Base-by-base conservation (phyloP, 192 early-diverging fungal species). In the Coemansia sp. region DNA sequence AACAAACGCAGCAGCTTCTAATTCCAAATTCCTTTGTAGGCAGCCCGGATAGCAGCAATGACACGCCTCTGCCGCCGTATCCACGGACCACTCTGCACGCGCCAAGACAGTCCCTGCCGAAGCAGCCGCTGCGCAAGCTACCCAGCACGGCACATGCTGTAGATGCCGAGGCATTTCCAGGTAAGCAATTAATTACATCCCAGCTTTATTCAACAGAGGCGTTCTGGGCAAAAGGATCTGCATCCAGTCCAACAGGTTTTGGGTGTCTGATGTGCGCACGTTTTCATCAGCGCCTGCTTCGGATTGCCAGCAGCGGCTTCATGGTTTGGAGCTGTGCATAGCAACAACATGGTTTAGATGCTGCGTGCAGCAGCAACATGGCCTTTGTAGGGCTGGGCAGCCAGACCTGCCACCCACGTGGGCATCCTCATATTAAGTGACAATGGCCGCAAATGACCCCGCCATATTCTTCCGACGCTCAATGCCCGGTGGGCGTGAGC, bases 161-260 rank as follows among this genome's bases (percentile, higher is more conserved):
- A 12, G 41, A 45, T 45, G 53, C 53, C 23, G 53, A 6, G 53
- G 53, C 53, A 12, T 55, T 55, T 55, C 29, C 29, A 25, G 53
- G 53, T 55, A 55, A 55, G 53, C 4, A 15, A 11, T 53, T 19
- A 25, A 29, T 55, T 55, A n/a, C 24, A 55, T 15, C 29, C n/a
- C 12, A 1, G 15, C 53, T 55, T 55, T 29, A 55, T 29, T 55
- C 4, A 29, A 25, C 53, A 23, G 41, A 45, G 41, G 41, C 41
- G 41, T 45, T 45, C 41, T 45, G 41, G 41, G 41, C n/a, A 55
- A 29, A 25, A 29, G 53, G 53, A 55, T 55, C 53, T 55, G 53
- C 53, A 32, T 10, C 27, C 14, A 15, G 15, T n/a, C 3, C 41
- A 45, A 45, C 41, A 12, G 15, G 41, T 45, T 45, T 45, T 45